Evolutionary conservation across 192 early-diverging fungal species (phyloP).

Genomic region (Entomortierella parvispora): DNA sequence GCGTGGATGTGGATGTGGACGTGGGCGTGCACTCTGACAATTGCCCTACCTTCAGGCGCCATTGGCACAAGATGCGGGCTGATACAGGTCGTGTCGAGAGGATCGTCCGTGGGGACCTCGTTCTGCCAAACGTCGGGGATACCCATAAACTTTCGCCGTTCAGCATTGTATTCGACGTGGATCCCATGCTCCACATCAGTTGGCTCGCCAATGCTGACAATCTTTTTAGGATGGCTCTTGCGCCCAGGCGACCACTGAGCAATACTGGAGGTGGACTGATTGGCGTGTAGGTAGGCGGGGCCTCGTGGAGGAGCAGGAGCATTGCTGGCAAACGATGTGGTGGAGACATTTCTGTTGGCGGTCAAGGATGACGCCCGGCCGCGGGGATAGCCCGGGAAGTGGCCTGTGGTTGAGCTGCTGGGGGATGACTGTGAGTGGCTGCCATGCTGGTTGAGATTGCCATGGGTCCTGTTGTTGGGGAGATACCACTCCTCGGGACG

Average conservation of each 20-base stretch:
- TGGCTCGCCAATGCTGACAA: slow-evolving; percentile 63
- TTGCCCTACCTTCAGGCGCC: neutral
- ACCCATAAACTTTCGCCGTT: slow-evolving; percentile 65
- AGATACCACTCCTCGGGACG: slow-evolving; percentile 43
- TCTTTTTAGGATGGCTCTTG: slow-evolving; percentile 53
- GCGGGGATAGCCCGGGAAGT: slow-evolving; percentile 31
- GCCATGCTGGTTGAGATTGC: neutral
- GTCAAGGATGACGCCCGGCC: slow-evolving; percentile 34
- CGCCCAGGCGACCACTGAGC: slow-evolving; percentile 39
- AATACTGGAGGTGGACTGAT: slow-evolving; percentile 40
- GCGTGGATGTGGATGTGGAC: slow-evolving; percentile 56
- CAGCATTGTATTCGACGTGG: slow-evolving; percentile 63
- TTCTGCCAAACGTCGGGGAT: slow-evolving; percentile 69
- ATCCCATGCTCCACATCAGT: slow-evolving; percentile 67
- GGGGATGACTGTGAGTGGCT: slow-evolving; percentile 25
- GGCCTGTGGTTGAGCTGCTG: slow-evolving; percentile 37
- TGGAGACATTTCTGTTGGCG: slow-evolving; percentile 36
- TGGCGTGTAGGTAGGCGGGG: slow-evolving; percentile 38
- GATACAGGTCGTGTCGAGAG: slow-evolving; percentile 62
- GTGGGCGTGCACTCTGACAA: slow-evolving; percentile 60
- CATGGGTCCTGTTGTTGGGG: slow-evolving; percentile 9
- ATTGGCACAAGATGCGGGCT: slow-evolving; percentile 65
- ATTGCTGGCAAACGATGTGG: slow-evolving; percentile 42
- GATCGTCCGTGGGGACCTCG: slow-evolving; percentile 61
- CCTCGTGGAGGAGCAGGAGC: slow-evolving; percentile 27